These are phyloP conservation scores for Penicillium sp. DNA, from an alignment of 2,329 filamentous ascomycete species.

Conservation along the genomic window DNA sequence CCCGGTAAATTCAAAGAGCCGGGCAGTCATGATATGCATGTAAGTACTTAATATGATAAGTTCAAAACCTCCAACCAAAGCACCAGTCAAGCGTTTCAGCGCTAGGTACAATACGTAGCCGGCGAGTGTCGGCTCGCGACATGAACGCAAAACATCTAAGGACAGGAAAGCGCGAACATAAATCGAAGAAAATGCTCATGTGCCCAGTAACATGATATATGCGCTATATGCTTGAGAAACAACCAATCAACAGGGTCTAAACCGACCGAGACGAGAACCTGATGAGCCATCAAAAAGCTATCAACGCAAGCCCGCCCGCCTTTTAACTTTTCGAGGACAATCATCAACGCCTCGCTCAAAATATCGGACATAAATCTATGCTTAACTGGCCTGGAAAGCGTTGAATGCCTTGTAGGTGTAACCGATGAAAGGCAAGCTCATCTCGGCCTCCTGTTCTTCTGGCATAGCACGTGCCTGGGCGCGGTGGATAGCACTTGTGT, in stretches of 20 bases:
- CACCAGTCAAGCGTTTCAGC: conserved; percentile 21
- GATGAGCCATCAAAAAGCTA: conserved; percentile 28
- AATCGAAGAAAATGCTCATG: conserved; percentile 32
- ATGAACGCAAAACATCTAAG: conserved; percentile 31
- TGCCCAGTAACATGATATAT: conserved; percentile 30
- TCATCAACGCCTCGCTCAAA: conserved; percentile 26
- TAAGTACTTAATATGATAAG: conserved; percentile 17
- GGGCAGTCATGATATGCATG: conserved; percentile 28
- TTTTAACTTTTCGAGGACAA: conserved; percentile 28
- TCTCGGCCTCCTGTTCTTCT: conserved; percentile 83
- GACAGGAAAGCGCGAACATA: conserved; percentile 8
- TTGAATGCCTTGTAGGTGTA: conserved; percentile 98
- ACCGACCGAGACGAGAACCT: conserved; percentile 30
- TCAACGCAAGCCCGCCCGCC: conserved; percentile 42
- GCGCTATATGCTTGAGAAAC: conserved; percentile 42
- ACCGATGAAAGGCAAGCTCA: conserved; percentile 94
- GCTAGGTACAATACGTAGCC: conserved; percentile 21
- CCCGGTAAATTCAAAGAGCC: conserved; percentile 18
- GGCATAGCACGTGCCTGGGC: conserved; percentile 78
- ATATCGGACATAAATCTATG: conserved; percentile 25
- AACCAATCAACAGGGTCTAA: conserved; percentile 34
- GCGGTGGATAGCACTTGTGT: conserved; percentile 85
- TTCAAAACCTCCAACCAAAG: conserved; percentile 18
- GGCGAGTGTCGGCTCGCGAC: conserved; percentile 30
- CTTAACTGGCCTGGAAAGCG: conserved; percentile 58